These are phyloP conservation scores for Kodamaea fukazawae DNA, from an alignment of 805 yeast genomes.

Conservation along the genomic window DNA sequence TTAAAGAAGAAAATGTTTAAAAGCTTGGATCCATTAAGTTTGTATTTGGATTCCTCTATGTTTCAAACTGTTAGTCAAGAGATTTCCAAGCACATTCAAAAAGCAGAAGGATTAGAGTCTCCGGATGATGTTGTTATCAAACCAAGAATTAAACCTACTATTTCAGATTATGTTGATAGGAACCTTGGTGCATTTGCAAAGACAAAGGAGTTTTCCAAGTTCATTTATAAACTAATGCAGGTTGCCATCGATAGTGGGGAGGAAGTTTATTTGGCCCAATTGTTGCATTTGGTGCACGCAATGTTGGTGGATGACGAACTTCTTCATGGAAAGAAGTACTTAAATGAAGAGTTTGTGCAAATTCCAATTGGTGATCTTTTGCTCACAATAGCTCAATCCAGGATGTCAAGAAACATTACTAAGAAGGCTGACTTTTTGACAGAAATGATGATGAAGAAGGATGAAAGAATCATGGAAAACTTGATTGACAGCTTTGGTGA, in stretches of 20 bases:
- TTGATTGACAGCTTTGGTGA: slow-evolving; percentile 58
- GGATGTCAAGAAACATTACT: slow-evolving; percentile 47
- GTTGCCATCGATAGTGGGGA: slow-evolving; percentile 49
- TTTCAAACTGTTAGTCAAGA: slow-evolving; percentile 51
- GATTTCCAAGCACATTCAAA: slow-evolving; percentile 44
- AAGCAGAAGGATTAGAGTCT: slow-evolving; percentile 14
- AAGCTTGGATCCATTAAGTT: slow-evolving; percentile 61
- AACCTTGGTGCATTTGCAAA: slow-evolving; percentile 51
- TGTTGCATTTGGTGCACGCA: slow-evolving; percentile 71
- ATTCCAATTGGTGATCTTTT: slow-evolving; percentile 58
- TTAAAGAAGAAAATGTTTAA: slow-evolving; percentile 55
- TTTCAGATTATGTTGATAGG: too few species aligned
- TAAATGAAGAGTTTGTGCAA: slow-evolving; percentile 46
- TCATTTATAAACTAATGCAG: slow-evolving; percentile 56
- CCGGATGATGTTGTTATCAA: slow-evolving; percentile 43
- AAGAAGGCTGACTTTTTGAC: slow-evolving; percentile 58
- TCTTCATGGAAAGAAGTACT: slow-evolving; percentile 35
- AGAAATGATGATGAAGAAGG: slow-evolving; percentile 48
- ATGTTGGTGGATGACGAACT: slow-evolving; percentile 50
- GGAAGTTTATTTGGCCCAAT: slow-evolving; percentile 54
- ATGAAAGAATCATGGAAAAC: slow-evolving; percentile 48
- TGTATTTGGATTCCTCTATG: slow-evolving; percentile 46
- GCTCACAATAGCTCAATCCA: slow-evolving; percentile 49
- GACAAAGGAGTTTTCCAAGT: slow-evolving; percentile 51
- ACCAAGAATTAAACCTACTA: slow-evolving; percentile 43